Evolutionary conservation across 768 basidiomycete species (phyloP).

Genomic region (Agaricus blazei): DNA sequence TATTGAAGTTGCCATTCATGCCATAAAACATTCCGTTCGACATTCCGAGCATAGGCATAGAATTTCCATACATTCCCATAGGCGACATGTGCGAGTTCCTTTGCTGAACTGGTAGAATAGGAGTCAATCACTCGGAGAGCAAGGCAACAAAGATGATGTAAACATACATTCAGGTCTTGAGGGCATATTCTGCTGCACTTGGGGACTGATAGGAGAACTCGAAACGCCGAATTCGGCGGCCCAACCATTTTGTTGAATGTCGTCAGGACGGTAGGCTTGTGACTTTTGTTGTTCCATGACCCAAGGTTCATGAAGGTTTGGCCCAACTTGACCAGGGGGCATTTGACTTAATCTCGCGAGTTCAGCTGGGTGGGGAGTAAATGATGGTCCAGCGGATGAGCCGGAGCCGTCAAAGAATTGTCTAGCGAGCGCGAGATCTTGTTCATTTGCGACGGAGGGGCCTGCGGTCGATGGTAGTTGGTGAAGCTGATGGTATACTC

Average conservation of each 20-base stretch:
- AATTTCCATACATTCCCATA: constrained; percentile 27
- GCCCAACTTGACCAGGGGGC: constrained; percentile 19
- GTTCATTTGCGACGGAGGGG: constrained; percentile 44
- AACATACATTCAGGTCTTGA: constrained; percentile 35
- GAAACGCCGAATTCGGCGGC: constrained; percentile 46
- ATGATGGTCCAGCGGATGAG: constrained; percentile 26
- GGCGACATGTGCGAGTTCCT: constrained; percentile 33
- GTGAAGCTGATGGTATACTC: constrained; percentile 49
- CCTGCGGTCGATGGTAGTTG: constrained; percentile 62
- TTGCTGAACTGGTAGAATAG: constrained; percentile 30
- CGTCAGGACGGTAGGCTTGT: constrained; percentile 26
- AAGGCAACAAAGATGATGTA: background rate
- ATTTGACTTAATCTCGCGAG: constrained; percentile 28
- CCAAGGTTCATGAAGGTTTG: constrained; percentile 51
- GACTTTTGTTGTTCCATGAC: constrained; percentile 40
- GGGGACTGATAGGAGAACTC: constrained; percentile 16
- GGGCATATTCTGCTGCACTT: constrained; percentile 29
- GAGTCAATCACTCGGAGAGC: background rate
- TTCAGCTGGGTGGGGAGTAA: constrained; percentile 26
- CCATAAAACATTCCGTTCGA: constrained; percentile 29
- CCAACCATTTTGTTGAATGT: constrained; percentile 39
- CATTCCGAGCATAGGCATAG: constrained; percentile 34
- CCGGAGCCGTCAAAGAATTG: constrained; percentile 66
- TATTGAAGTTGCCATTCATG: constrained; percentile 18
- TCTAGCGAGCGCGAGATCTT: constrained; percentile 69